These are phyloP conservation scores for Lobulomyces angularis DNA, from an alignment of 192 early-diverging fungal species.

Conservation along the genomic window DNA sequence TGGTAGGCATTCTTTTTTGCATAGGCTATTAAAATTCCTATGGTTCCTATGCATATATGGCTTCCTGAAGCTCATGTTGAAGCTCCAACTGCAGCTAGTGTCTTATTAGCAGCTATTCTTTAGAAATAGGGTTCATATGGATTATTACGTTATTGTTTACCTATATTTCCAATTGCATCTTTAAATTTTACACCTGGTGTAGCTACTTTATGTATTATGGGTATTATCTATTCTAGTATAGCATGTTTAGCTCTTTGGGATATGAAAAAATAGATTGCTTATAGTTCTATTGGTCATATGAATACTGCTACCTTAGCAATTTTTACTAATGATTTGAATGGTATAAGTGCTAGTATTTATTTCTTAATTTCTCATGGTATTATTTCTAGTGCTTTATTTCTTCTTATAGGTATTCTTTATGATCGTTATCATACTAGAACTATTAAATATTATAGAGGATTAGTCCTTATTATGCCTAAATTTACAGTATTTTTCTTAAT, in stretches of 20 bases:
- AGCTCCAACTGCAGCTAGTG: conserved; percentile 52
- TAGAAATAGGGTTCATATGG: conserved; percentile 63
- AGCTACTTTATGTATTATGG: conserved; percentile 51
- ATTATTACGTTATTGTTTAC: conserved; percentile 53
- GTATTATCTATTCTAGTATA: conserved; percentile 61
- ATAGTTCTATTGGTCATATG: conserved; percentile 58
- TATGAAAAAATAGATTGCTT: conserved; percentile 66
- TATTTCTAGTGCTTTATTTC: conserved; percentile 57
- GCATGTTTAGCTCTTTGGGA: conserved; percentile 59
- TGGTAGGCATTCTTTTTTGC: conserved; percentile 39
- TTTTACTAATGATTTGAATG: conserved; percentile 58
- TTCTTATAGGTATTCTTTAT: conserved; percentile 57
- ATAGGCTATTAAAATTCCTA: conserved; percentile 47
- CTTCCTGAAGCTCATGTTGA: conserved; percentile 53
- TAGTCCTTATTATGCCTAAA: conserved; percentile 42
- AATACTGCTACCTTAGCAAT: conserved; percentile 53
- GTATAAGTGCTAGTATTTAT: conserved; percentile 48
- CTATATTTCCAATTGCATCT: conserved; percentile 55
- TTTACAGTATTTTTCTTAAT: conserved; percentile 46
- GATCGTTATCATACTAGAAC: conserved; percentile 57
- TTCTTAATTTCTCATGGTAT: conserved; percentile 58
- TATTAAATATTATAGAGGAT: conserved; percentile 62
- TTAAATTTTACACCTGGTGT: conserved; percentile 61
- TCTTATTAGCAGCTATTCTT: conserved; percentile 55
- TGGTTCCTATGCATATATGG: conserved; percentile 46